These are phyloP conservation scores for Auriscalpium orientale DNA, from an alignment of 768 basidiomycete genomes.

Conservation along the genomic window DNA sequence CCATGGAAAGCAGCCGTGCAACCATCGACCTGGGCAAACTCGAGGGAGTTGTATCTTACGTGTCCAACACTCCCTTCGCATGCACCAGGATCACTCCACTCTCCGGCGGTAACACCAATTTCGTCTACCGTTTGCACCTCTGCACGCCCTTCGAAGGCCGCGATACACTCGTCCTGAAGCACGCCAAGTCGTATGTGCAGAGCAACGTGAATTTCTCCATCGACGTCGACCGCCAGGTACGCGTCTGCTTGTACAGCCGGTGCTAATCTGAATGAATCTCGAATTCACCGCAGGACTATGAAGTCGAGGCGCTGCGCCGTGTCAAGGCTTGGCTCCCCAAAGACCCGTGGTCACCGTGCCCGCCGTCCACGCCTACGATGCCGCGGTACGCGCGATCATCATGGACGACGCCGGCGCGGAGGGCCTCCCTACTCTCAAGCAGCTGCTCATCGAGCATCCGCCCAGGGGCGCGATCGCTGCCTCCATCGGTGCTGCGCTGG, in stretches of 20 bases:
- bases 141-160: conserved; percentile 31
- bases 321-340: conserved; percentile 31
- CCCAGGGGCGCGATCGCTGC: conserved; percentile 24
- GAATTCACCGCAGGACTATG: conserved; percentile 26
- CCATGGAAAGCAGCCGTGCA: too few relatives aligned
- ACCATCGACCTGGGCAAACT: conserved; percentile 21
- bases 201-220: conserved; percentile 21
- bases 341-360: conserved; percentile 41
- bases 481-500: conserved; percentile 45
- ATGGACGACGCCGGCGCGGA: conserved; percentile 52
- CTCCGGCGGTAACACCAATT: conserved; percentile 49
- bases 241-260: background rate
- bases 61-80: conserved; percentile 41
- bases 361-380: conserved; percentile 41
- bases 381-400: conserved; percentile 41
- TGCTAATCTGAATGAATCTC: background rate
- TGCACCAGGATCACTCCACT: conserved; percentile 32
- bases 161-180: conserved; percentile 50
- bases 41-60: conserved; percentile 34
- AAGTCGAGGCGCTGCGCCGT: conserved; percentile 43
- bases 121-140: conserved; percentile 47
- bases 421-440: conserved; percentile 31
- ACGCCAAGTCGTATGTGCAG: conserved; percentile 33
- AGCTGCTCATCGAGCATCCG: conserved; percentile 27
- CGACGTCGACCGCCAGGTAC: conserved; percentile 48